Evolutionary conservation across 345 rosid species (phyloP), one percentile per base, ranked within the genome.

Genomic region (Linum lewisii): DNA sequence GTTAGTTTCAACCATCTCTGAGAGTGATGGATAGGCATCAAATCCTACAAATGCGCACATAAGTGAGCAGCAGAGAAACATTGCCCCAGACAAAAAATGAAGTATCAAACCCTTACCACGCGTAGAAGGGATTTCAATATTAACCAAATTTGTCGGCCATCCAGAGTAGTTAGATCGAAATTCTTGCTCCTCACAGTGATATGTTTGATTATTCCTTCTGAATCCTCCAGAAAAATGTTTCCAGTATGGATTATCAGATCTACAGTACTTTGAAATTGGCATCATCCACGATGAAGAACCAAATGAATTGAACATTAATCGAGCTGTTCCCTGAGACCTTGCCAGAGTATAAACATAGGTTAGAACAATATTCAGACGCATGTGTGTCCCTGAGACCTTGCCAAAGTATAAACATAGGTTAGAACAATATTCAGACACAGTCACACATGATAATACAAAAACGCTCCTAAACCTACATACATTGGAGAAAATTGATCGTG

Each of bases 361-460:
- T 81, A 84, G 61, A 66, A 66, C 21, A 49, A 44, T 50, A 52
- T 8, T n/a, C n/a, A n/a, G n/a, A n/a, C n/a, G n/a, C n/a, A n/a
- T n/a, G n/a, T n/a, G n/a, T n/a, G n/a, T 69, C 97, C 99, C 99
- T 93, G 97, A 71, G 59, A 77, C 78, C 93, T 80, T 81, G 89
- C 86, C 81, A 67, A 75, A 74, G 67, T 60, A 67, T 70, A 69
- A 59, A 65, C 53, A 69, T 65, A 65, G 62, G 70, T 82, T 81
- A 84, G 62, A 66, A 66, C 18, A 50, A 45, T 44, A 47, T 23
- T 55, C 24, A 59, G 42, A 72, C 44, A 44, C 58, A 65, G 54
- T 15, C 24, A 7, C 63, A 65, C 44, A 59, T 52, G 52, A 45
- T 51, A 60, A 69, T 54, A 51, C 29, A 54, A 57, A 58, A 52